These are phyloP conservation scores for Cytauxzoon felis DNA, from an alignment of 169 alveolate genomes.

Conservation along the genomic window DNA sequence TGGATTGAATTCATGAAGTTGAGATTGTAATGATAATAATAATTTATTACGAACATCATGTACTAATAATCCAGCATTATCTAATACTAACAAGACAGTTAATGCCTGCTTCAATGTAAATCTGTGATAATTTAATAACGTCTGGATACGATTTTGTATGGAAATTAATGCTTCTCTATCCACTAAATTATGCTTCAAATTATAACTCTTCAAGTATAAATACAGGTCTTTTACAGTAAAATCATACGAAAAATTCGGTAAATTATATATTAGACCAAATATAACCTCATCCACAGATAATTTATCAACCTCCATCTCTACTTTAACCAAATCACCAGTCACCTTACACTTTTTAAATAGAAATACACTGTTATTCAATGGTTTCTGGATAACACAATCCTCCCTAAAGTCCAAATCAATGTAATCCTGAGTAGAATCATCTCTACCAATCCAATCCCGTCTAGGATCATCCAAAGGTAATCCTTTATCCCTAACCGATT, in stretches of 20 bases:
- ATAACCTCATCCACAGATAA: constrained; percentile 20
- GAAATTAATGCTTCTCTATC: background rate
- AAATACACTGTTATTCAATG: background rate
- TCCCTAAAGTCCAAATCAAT: background rate
- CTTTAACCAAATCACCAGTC: constrained; percentile 16
- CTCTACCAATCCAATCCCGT: constrained; percentile 25
- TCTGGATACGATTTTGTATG: background rate
- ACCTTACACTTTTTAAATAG: constrained; percentile 21
- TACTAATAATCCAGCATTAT: background rate
- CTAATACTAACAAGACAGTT: constrained; percentile 24
- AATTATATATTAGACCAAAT: background rate
- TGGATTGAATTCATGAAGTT: constrained; percentile 37
- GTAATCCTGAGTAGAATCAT: constrained; percentile 17
- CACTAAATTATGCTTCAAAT: background rate
- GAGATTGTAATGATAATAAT: constrained; percentile 2
- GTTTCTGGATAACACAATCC: background rate
- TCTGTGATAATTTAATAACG: background rate
- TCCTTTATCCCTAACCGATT: constrained; percentile 17
- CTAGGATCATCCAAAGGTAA: constrained; percentile 38
- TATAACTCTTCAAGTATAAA: background rate
- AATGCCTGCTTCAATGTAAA: constrained; percentile 17
- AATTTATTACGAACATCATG: constrained; percentile 27
- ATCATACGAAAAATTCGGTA: background rate
- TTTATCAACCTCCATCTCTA: constrained; percentile 17
- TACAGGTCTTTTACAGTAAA: background rate